Conservation (phyloP, 2,329 filamentous ascomycete genomes). For the Hypoxylon sp. region DNA sequence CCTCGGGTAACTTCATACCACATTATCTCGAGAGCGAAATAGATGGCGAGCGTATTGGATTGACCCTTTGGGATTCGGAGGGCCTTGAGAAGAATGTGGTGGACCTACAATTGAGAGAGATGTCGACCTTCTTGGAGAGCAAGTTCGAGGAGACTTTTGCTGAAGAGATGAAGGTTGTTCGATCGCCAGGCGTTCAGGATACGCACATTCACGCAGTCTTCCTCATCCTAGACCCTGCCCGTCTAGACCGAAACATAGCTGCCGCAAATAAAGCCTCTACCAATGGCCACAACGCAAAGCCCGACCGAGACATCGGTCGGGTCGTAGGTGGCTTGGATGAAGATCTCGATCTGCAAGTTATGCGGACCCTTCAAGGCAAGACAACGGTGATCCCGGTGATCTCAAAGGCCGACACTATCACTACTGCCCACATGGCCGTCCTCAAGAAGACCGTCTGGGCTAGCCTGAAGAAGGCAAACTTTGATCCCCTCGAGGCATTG, state of each 20-base stretch:
- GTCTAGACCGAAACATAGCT: conserved; percentile 86
- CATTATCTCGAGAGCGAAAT: conserved; percentile 96
- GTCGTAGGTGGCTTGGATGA: conserved; percentile 83
- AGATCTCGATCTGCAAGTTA: conserved; percentile 89
- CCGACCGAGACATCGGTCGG: conserved; percentile 65
- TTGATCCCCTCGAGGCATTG: conserved; percentile 90
- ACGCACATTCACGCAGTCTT: conserved; percentile 98
- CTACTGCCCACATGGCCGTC: conserved; percentile 92
- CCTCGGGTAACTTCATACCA: conserved; percentile 82
- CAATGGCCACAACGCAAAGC: conserved; percentile 65
- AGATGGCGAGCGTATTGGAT: conserved; percentile 88
- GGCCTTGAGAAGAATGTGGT: conserved; percentile 95
- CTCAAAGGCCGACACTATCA: conserved; percentile 96
- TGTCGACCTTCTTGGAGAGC: conserved; percentile 92
- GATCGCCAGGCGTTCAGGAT: conserved; percentile 92
- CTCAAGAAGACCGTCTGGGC: conserved; percentile 93
- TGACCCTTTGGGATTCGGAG: conserved; percentile 97
- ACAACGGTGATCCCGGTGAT: conserved; percentile 96
- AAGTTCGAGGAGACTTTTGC: conserved; percentile 98
- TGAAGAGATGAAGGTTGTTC: conserved; percentile 97
- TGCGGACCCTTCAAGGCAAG: conserved; percentile 90
- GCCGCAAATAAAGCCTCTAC: conserved; percentile 68
- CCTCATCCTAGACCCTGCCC: conserved; percentile 87
- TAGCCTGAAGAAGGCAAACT: conserved; percentile 84
- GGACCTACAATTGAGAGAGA: conserved; percentile 92